Percentiles rank a stretch among this genome's conserved stretches.
Evolutionary conservation across 2,329 filamentous ascomycete species (phyloP).

Genomic region (Fusarium cicatricum): DNA sequence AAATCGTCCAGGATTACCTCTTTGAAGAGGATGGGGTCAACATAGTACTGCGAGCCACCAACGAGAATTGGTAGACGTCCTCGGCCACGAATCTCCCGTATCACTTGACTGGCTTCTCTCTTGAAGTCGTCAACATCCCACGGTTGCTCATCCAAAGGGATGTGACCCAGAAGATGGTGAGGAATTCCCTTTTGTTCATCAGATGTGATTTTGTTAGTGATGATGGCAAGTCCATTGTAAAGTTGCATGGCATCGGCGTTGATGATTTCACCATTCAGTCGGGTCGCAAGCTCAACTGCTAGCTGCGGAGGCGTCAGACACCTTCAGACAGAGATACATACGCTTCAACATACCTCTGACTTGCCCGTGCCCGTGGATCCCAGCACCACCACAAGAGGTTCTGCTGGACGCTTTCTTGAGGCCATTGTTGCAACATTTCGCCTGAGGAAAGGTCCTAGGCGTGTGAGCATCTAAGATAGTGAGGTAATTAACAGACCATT

Average conservation of each 20-base stretch:
- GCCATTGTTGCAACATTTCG: slow-evolving; percentile 54
- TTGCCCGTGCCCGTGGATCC: slow-evolving; percentile 95
- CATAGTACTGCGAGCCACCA: slow-evolving; percentile 95
- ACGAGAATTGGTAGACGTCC: slow-evolving; percentile 89
- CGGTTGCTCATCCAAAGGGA: slow-evolving; percentile 77
- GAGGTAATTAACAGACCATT: slow-evolving; percentile 17
- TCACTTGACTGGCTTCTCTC: slow-evolving; percentile 70
- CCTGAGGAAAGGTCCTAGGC: slow-evolving; percentile 36
- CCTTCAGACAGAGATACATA: neutral
- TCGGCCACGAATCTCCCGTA: slow-evolving; percentile 79
- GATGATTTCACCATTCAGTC: slow-evolving; percentile 91
- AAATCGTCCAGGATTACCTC: slow-evolving; percentile 64
- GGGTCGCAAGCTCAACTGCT: slow-evolving; percentile 84
- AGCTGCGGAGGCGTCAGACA: slow-evolving; percentile 61
- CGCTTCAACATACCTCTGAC: slow-evolving; percentile 73
- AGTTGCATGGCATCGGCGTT: slow-evolving; percentile 99
- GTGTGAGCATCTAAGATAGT: slow-evolving; percentile 40
- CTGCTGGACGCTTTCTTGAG: slow-evolving; percentile 48
- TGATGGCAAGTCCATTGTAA: slow-evolving; percentile 89
- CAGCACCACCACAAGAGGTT: slow-evolving; percentile 80
- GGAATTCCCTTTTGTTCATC: slow-evolving; percentile 81
- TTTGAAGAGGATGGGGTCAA: slow-evolving; percentile 82
- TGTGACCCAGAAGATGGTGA: slow-evolving; percentile 86
- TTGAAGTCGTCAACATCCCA: slow-evolving; percentile 87
- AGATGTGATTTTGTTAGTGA: slow-evolving; percentile 88